phyloP scores from a whole-genome alignment of 345 rosid genomes.

The Populus alba region DNA sequence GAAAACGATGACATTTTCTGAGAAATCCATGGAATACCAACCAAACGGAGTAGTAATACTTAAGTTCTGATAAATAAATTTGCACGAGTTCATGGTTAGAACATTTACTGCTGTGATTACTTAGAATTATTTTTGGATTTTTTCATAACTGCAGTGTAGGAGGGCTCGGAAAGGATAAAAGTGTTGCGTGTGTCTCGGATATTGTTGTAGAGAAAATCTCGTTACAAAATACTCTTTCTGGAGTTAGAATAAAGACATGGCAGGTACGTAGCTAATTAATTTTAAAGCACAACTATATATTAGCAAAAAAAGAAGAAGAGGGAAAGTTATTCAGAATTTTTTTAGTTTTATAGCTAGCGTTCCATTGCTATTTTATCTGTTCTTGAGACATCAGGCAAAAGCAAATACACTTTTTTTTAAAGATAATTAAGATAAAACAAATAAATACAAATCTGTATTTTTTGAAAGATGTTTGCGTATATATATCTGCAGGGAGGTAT shows the following conservation, averaged over 20 bases:
- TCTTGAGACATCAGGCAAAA: too few species aligned
- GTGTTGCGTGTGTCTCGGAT: conserved; percentile 68
- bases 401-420: neutral
- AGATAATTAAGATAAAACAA: too few species aligned
- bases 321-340: too few species aligned
- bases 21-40: neutral
- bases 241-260: conserved; percentile 92
- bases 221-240: conserved; percentile 53
- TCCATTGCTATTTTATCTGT: too few species aligned
- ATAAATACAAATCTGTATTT: neutral
- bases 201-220: conserved; percentile 57
- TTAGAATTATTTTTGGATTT: neutral
- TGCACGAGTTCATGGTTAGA: too few species aligned
- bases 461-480: neutral
- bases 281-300: neutral
- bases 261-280: conserved; percentile 42
- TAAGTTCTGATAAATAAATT: too few species aligned
- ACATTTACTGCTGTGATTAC: neutral
- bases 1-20: neutral
- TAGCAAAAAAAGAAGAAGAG: too few species aligned
- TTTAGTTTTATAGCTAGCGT: too few species aligned
- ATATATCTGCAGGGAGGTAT: conserved; percentile 53
- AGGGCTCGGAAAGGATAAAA: conserved; percentile 71
- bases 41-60: too few species aligned
- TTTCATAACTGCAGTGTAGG: conserved; percentile 50